phyloP scores from a whole-genome alignment of 2,329 filamentous ascomycete genomes.

The Aspergillus ochraceus region DNA sequence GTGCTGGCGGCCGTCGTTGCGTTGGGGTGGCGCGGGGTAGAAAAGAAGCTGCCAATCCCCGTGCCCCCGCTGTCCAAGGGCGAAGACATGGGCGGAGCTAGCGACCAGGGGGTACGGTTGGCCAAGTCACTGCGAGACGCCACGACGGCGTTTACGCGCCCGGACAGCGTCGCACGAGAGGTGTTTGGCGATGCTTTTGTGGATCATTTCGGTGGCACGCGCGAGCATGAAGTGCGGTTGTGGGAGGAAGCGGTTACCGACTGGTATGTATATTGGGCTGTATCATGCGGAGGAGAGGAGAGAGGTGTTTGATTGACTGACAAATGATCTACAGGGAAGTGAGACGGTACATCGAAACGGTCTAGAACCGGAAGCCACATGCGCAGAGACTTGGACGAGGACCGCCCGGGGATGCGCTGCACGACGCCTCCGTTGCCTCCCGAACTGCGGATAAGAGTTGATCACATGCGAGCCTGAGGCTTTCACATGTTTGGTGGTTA shows the following conservation, averaged over 20 bases:
- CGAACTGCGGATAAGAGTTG: background rate
- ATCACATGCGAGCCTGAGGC: constrained; percentile 1
- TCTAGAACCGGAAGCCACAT: constrained; percentile 40
- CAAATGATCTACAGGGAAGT: constrained; percentile 60
- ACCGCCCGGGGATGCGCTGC: background rate
- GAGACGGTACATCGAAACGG: constrained; percentile 76
- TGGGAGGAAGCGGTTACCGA: constrained; percentile 98
- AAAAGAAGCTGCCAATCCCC: constrained; percentile 84
- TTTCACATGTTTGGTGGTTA: too few species aligned
- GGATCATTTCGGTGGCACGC: constrained; percentile 88
- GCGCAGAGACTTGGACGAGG: background rate
- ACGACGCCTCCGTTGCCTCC: background rate
- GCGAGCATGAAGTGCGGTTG: constrained; percentile 83
- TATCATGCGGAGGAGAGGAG: background rate
- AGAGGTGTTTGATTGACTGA: constrained; percentile 10
- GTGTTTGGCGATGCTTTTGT: constrained; percentile 95
- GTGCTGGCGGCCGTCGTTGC: constrained; percentile 85
- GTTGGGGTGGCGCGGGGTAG: constrained; percentile 85
- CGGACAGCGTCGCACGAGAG: constrained; percentile 84
- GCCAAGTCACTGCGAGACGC: constrained; percentile 86
- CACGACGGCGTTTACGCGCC: constrained; percentile 71
- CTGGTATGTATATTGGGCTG: constrained; percentile 63
- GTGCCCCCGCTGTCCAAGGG: constrained; percentile 82
- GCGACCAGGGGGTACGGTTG: constrained; percentile 72
- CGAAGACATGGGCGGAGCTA: constrained; percentile 71